Conservation (phyloP, 306 rosid species). For the Herpetospermum pedunculosum region DNA sequence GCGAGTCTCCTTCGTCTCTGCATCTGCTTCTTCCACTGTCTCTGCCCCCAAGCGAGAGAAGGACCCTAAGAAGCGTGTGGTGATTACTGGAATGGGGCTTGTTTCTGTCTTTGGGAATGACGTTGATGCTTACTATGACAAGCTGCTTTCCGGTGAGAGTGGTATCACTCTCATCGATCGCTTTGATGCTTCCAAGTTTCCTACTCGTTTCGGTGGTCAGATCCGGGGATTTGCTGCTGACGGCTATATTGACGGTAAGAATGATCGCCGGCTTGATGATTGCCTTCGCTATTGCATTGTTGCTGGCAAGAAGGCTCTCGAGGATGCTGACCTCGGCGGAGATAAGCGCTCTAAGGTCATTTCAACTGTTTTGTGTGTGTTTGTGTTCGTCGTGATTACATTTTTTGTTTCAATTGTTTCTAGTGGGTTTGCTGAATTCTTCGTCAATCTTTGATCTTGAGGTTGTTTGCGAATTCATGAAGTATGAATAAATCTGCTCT, state of each 20-base stretch:
- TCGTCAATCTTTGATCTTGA: neutral
- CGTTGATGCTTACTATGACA: conserved; percentile 62
- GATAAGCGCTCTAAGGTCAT: conserved; percentile 51
- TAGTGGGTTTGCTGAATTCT: neutral
- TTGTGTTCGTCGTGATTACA: neutral
- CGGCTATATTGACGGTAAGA: conserved; percentile 91
- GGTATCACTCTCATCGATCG: conserved; percentile 68
- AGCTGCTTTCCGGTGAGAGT: conserved; percentile 79
- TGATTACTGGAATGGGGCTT: conserved; percentile 79
- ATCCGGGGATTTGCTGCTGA: conserved; percentile 67
- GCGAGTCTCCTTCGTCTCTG: conserved; percentile 34
- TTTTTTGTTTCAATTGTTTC: neutral
- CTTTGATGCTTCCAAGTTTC: conserved; percentile 86
- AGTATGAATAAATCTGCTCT: neutral
- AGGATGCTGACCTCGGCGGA: conserved; percentile 58
- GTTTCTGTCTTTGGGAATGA: conserved; percentile 88
- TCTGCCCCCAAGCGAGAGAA: conserved; percentile 70
- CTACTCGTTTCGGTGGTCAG: conserved; percentile 92
- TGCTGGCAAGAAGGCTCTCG: conserved; percentile 90
- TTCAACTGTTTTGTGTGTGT: neutral
- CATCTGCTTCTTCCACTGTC: conserved; percentile 27
- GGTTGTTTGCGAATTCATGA: neutral
- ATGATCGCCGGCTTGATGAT: conserved; percentile 82
- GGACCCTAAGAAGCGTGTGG: conserved; percentile 93
- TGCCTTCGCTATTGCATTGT: conserved; percentile 87